Percentiles rank a stretch among this genome's conserved stretches.
Conservation (phyloP, 2,329 filamentous ascomycete genomes). For the Xylaria sp. region DNA sequence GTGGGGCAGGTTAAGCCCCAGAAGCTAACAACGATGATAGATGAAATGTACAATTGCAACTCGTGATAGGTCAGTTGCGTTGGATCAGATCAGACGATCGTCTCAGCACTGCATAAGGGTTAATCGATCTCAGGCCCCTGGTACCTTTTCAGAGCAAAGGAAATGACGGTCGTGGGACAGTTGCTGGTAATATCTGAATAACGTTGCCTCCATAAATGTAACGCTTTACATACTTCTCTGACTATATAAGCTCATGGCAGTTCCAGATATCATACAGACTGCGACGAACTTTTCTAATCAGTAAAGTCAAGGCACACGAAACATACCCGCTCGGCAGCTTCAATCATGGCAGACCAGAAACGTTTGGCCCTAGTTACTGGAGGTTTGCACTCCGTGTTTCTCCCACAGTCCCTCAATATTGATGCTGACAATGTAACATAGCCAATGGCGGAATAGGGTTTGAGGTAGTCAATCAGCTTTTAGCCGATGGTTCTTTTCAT, state of each 20-base stretch:
- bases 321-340: background rate
- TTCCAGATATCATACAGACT: background rate
- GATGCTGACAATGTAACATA: constrained; percentile 6
- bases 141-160: background rate
- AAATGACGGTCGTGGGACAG: background rate
- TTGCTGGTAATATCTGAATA: background rate
- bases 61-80: background rate
- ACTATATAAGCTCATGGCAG: background rate
- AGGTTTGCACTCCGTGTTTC: background rate
- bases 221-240: background rate
- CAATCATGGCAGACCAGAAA: constrained; percentile 12
- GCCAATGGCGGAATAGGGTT: constrained; percentile 28
- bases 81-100: background rate
- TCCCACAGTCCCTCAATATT: background rate
- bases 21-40: background rate
- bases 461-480: constrained; percentile 25
- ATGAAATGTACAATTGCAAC: background rate
- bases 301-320: background rate
- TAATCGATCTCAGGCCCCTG: background rate
- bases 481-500: constrained; percentile 25
- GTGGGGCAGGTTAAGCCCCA: background rate
- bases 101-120: background rate
- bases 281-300: background rate
- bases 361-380: constrained; percentile 13
- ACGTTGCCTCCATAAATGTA: background rate